These are phyloP conservation scores for Echites panduratus DNA, from an alignment of 257 asterid genomes.

Conservation along the genomic window DNA sequence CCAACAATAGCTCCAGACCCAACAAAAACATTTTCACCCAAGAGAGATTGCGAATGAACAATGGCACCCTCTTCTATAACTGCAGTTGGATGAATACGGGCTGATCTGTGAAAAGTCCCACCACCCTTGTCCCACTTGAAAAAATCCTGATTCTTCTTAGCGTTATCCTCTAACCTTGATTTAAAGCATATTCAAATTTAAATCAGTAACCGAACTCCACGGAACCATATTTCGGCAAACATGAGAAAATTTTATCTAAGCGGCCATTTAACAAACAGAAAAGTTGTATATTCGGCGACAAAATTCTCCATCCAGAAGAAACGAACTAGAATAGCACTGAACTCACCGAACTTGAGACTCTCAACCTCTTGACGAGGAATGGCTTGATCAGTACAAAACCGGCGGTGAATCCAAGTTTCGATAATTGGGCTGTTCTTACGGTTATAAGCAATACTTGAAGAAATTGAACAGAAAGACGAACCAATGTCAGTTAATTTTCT, in stretches of 20 bases:
- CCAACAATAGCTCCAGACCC: slow-evolving; percentile 81
- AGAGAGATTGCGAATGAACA: slow-evolving; percentile 57
- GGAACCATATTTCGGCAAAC: not conserved
- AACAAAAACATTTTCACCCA: slow-evolving; percentile 56
- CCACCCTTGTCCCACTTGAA: slow-evolving; percentile 73
- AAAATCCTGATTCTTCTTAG: slow-evolving; percentile 37
- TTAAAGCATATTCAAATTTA: slow-evolving; percentile 11
- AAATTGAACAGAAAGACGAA: slow-evolving; percentile 15
- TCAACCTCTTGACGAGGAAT: slow-evolving; percentile 1
- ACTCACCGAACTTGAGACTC: slow-evolving; percentile 27
- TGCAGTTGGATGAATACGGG: slow-evolving; percentile 69
- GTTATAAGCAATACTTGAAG: slow-evolving; percentile 5
- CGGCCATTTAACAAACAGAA: slow-evolving; percentile 49
- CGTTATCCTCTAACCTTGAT: slow-evolving; percentile 39
- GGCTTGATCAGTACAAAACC: slow-evolving; percentile 22
- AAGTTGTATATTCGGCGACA: not conserved
- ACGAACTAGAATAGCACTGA: not conserved
- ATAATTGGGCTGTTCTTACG: slow-evolving; percentile 11
- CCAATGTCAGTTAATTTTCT: slow-evolving; percentile 24
- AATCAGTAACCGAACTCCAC: not conserved
- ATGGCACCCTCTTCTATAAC: slow-evolving; percentile 61
- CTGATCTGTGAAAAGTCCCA: slow-evolving; percentile 64
- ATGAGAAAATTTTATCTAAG: not conserved
- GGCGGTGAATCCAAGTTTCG: slow-evolving; percentile 9
- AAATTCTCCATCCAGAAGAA: not conserved